Conservation (phyloP, 1,284 basidiomycete species). For the Apiotrichum sp. region DNA sequence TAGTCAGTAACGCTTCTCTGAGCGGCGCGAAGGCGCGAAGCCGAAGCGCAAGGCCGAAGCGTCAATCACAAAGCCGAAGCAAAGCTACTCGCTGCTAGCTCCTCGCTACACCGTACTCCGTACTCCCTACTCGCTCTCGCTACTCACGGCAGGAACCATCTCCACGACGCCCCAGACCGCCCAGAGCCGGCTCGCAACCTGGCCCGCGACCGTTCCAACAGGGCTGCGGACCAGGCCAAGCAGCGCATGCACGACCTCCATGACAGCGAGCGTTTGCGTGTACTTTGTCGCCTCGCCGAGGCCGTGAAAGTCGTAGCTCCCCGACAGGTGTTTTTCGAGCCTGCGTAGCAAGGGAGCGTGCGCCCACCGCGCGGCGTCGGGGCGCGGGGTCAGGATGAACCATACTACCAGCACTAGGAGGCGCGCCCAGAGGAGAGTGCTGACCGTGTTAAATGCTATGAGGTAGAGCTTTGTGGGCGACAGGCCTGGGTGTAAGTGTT, state of each 20-base stretch:
- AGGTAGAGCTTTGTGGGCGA: conserved; percentile 56
- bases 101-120: no score
- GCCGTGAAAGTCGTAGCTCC: conserved; percentile 42
- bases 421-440: conserved; percentile 65
- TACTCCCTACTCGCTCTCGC: not conserved
- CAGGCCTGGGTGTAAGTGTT: conserved; percentile 9
- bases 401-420: conserved; percentile 54
- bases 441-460: conserved; percentile 67
- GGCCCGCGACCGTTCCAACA: conserved; percentile 71
- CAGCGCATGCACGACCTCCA: conserved; percentile 77
- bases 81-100: no score
- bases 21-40: no score
- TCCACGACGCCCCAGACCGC: conserved; percentile 80
- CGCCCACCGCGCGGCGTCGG: conserved; percentile 9
- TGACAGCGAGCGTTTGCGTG: conserved; percentile 71
- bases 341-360: conserved; percentile 25
- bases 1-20: not conserved
- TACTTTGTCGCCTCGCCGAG: conserved; percentile 62
- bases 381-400: conserved; percentile 31
- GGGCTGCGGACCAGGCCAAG: conserved; percentile 79
- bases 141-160: conserved; percentile 50
- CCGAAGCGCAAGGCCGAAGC: no score
- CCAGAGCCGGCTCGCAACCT: conserved; percentile 80
- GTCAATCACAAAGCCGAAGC: no score
- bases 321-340: conserved; percentile 53